These are phyloP conservation scores for Arabis hirsuta DNA, from an alignment of 345 rosid genomes.

Conservation along the genomic window DNA sequence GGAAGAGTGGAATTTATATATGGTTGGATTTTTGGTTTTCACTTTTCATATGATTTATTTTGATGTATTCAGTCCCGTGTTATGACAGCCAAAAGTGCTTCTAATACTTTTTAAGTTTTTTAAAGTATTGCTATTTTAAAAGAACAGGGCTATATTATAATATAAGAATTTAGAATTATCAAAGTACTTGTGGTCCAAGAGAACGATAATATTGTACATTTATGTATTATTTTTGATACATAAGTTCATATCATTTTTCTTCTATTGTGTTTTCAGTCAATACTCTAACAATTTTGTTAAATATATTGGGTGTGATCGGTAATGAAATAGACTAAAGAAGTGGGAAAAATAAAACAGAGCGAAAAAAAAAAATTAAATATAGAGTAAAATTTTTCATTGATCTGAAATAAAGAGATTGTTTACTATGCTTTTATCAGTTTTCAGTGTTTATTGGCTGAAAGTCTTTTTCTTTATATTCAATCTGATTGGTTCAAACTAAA, in stretches of 20 bases:
- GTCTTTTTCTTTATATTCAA: no score
- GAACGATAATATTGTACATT: slow-evolving; percentile 1
- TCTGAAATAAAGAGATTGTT: no score
- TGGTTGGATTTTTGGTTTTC: not conserved
- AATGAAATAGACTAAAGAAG: no score
- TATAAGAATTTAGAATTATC: not conserved
- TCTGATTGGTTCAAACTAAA: no score
- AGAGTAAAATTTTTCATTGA: no score
- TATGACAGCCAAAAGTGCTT: slow-evolving; percentile 25
- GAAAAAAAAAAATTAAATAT: no score
- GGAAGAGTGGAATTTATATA: slow-evolving; percentile 17
- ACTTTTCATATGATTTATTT: slow-evolving; percentile 7
- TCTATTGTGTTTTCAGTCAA: not conserved
- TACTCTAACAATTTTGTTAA: not conserved
- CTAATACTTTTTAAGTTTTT: not conserved
- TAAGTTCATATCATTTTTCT: slow-evolving; percentile 9
- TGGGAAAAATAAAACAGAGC: no score
- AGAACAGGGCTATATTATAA: not conserved
- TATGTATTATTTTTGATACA: not conserved
- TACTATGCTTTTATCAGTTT: no score
- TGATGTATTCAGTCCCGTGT: slow-evolving; percentile 21
- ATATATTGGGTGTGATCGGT: no score
- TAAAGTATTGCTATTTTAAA: not conserved
- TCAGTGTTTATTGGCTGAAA: no score
- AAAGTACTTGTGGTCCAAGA: not conserved